Evolutionary conservation across 164 flowering plant species (phyloP).

Genomic region (Berberis vulgaris): DNA sequence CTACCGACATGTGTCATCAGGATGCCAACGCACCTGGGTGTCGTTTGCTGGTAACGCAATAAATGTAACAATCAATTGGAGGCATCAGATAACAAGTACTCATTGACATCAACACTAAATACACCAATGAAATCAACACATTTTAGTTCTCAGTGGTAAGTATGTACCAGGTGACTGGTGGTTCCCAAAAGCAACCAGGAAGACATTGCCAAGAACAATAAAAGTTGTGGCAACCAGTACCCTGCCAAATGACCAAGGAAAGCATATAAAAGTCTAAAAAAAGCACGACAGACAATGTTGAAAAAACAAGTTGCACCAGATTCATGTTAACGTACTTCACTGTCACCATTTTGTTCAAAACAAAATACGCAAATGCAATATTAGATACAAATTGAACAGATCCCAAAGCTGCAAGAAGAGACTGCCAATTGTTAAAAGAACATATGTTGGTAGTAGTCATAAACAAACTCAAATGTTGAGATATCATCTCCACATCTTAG

Average conservation of each 20-base stretch:
- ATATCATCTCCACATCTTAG: too few relatives aligned
- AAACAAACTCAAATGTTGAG: conserved; percentile 1
- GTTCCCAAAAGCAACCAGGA: conserved; percentile 96
- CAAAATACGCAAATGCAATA: conserved; percentile 91
- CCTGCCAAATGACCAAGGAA: conserved; percentile 32
- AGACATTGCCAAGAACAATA: conserved; percentile 84
- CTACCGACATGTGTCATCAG: too few relatives aligned
- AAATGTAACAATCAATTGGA: not conserved
- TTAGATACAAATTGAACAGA: conserved; percentile 92
- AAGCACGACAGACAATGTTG: too few relatives aligned
- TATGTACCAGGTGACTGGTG: conserved; percentile 90
- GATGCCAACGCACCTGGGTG: too few relatives aligned
- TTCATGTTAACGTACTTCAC: conserved; percentile 80
- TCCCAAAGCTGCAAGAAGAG: conserved; percentile 97
- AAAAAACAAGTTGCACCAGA: conserved; percentile 4
- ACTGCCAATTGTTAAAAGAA: conserved; percentile 44
- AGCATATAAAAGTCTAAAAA: not conserved
- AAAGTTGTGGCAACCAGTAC: conserved; percentile 86
- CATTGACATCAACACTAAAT: conserved; percentile 1
- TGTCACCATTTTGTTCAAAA: conserved; percentile 73
- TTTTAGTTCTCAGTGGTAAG: not conserved
- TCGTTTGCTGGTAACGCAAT: not conserved
- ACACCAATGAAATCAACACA: not conserved
- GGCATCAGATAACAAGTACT: not conserved
- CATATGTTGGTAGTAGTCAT: not conserved